Evolutionary conservation across 345 rosid species (phyloP).

Genomic region (Schrenkiella parvula): DNA sequence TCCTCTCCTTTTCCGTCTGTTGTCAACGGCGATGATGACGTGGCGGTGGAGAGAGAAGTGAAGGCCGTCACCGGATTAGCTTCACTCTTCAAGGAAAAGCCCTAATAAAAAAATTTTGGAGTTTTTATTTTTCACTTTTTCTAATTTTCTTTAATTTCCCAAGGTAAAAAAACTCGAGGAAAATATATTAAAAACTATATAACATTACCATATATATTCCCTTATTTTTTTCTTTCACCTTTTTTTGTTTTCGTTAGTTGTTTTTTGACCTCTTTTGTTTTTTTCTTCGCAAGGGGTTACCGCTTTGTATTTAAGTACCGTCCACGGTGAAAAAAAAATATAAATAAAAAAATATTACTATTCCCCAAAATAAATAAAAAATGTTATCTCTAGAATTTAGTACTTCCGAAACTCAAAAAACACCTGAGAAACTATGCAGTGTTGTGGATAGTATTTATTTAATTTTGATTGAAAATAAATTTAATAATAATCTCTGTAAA

Average conservation of each 20-base stretch:
- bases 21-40: slow-evolving; percentile 17
- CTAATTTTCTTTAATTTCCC: slow-evolving; percentile 19
- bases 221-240: not conserved
- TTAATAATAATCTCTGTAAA: not conserved
- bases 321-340: slow-evolving; percentile 26
- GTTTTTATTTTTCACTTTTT: not conserved
- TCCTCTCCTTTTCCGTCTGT: slow-evolving; percentile 5
- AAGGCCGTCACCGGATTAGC: slow-evolving; percentile 87
- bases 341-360: not conserved
- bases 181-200: slow-evolving; percentile 18
- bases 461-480: not conserved
- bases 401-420: slow-evolving; percentile 22
- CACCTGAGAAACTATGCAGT: slow-evolving; percentile 34
- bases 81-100: slow-evolving; percentile 66
- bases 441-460: not conserved
- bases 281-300: slow-evolving; percentile 16
- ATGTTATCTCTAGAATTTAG: slow-evolving; percentile 17
- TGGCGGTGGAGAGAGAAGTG: slow-evolving; percentile 49
- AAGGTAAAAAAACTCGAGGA: slow-evolving; percentile 14
- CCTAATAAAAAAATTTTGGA: slow-evolving; percentile 47
- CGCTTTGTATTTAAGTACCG: slow-evolving; percentile 27
- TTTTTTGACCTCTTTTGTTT: slow-evolving; percentile 23
- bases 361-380: not conserved
- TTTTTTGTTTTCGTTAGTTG: slow-evolving; percentile 10
- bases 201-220: slow-evolving; percentile 20